These are phyloP conservation scores for Brassica juncea DNA, from an alignment of 345 rosid genomes.

Conservation along the genomic window DNA sequence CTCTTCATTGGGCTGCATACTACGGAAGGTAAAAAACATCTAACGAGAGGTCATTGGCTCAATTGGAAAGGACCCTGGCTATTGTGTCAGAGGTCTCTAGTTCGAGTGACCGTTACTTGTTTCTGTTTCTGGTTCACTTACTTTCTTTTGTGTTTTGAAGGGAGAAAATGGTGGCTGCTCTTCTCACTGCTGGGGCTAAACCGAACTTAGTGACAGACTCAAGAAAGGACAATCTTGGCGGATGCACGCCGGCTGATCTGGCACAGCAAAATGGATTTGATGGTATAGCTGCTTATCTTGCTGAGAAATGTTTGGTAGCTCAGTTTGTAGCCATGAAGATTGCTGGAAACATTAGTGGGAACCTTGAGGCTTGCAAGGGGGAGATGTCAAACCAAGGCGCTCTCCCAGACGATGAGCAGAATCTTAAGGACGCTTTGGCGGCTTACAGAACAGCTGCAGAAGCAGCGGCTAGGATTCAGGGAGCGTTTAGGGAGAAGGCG, in stretches of 20 bases:
- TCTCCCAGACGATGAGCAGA: conserved; percentile 61
- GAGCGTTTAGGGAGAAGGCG: conserved; percentile 83
- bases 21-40: conserved; percentile 61
- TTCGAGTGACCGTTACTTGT: too few relatives aligned
- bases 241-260: conserved; percentile 84
- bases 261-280: conserved; percentile 75
- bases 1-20: conserved; percentile 99
- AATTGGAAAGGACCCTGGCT: too few relatives aligned
- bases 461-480: conserved; percentile 89
- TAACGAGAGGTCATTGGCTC: too few relatives aligned
- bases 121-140: not conserved
- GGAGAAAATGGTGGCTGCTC: conserved; percentile 88
- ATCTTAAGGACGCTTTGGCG: conserved; percentile 70
- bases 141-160: conserved; percentile 45
- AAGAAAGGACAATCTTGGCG: conserved; percentile 62
- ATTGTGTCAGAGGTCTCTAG: too few relatives aligned
- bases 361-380: conserved; percentile 51
- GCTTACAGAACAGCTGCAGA: conserved; percentile 88
- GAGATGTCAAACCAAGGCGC: conserved; percentile 43
- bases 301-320: conserved; percentile 78
- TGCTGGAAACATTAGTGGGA: conserved; percentile 83
- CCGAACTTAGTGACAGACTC: conserved; percentile 90
- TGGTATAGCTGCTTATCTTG: conserved; percentile 85
- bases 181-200: conserved; percentile 89
- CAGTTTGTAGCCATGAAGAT: conserved; percentile 80